Evolutionary conservation across 2,329 filamentous ascomycete species (phyloP).

Genomic region (Scytalidium lignicola): DNA sequence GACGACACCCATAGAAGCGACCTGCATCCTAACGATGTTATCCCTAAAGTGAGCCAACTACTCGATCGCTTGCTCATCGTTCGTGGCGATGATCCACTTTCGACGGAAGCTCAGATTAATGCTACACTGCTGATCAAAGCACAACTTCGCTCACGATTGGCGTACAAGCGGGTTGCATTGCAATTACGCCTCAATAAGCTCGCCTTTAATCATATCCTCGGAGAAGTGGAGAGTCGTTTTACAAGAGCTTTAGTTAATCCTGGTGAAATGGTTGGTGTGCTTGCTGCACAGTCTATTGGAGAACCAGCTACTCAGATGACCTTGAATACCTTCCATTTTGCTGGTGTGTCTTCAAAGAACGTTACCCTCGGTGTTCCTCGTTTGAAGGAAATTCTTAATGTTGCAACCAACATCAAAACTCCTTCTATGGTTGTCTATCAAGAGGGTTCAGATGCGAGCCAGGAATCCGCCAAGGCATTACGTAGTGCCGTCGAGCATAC

Average conservation of each 20-base stretch:
- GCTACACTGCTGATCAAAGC: conserved; percentile 91
- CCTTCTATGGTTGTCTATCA: conserved; percentile 94
- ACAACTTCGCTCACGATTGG: conserved; percentile 79
- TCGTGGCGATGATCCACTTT: conserved; percentile 77
- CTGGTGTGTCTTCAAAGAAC: conserved; percentile 99
- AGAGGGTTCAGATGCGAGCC: conserved; percentile 55
- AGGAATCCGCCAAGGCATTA: conserved; percentile 78
- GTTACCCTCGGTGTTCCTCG: conserved; percentile 97
- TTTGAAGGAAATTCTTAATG: conserved; percentile 98
- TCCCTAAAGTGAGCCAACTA: conserved; percentile 70
- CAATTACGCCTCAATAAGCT: conserved; percentile 83
- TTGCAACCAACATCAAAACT: conserved; percentile 97
- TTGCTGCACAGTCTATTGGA: conserved; percentile 97
- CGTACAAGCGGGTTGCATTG: conserved; percentile 88
- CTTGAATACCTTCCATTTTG: conserved; percentile 98
- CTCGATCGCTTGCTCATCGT: conserved; percentile 78
- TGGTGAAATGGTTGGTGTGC: conserved; percentile 97
- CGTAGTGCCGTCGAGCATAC: conserved; percentile 93
- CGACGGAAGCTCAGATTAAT: conserved; percentile 78
- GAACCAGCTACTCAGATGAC: conserved; percentile 99
- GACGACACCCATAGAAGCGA: conserved; percentile 83
- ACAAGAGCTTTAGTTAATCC: conserved; percentile 79
- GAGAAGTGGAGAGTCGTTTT: conserved; percentile 86
- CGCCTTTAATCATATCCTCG: conserved; percentile 87
- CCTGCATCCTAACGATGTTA: conserved; percentile 79